These are phyloP conservation scores for Podila horticola DNA, from an alignment of 192 early-diverging fungal species.

Conservation along the genomic window DNA sequence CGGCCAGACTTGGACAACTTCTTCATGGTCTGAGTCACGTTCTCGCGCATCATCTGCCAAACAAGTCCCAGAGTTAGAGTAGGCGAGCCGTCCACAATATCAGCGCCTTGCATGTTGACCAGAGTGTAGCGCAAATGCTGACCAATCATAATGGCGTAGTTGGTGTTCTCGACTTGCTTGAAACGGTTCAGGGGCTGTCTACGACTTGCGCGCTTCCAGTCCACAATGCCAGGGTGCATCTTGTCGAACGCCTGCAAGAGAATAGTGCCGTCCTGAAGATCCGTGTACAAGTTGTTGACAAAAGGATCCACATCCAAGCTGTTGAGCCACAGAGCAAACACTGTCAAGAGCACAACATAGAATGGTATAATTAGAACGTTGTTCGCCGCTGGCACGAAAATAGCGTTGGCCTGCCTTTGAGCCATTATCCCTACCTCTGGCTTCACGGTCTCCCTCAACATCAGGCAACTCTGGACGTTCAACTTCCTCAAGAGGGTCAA, in stretches of 20 bases:
- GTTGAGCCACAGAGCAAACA: slow-evolving; percentile 98
- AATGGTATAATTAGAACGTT: too few relatives aligned
- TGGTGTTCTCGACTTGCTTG: slow-evolving; percentile 99
- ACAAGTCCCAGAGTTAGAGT: slow-evolving; percentile 92
- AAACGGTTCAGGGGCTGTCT: slow-evolving; percentile 83
- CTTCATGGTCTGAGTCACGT: slow-evolving; percentile 94
- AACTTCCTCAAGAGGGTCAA: slow-evolving; percentile 89
- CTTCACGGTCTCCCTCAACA: slow-evolving; percentile 86
- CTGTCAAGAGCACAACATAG: slow-evolving; percentile 43
- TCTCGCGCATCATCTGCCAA: slow-evolving; percentile 99
- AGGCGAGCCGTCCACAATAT: slow-evolving; percentile 92
- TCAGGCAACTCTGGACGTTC: slow-evolving; percentile 94
- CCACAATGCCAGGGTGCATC: slow-evolving; percentile 88
- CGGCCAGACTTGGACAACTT: slow-evolving; percentile 82
- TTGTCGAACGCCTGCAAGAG: slow-evolving; percentile 96
- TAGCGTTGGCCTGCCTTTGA: too few relatives aligned
- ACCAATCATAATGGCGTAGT: slow-evolving; percentile 90
- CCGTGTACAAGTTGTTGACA: slow-evolving; percentile 98
- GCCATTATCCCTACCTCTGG: slow-evolving; percentile 62
- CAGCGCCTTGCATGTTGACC: slow-evolving; percentile 95
- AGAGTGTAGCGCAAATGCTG: slow-evolving; percentile 89
- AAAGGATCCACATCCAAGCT: slow-evolving; percentile 96
- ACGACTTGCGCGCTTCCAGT: slow-evolving; percentile 93
- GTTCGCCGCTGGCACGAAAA: too few relatives aligned
- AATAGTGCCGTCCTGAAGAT: slow-evolving; percentile 87